phyloP scores from a whole-genome alignment of 139 green algal genomes.

The Gonium pectorale region DNA sequence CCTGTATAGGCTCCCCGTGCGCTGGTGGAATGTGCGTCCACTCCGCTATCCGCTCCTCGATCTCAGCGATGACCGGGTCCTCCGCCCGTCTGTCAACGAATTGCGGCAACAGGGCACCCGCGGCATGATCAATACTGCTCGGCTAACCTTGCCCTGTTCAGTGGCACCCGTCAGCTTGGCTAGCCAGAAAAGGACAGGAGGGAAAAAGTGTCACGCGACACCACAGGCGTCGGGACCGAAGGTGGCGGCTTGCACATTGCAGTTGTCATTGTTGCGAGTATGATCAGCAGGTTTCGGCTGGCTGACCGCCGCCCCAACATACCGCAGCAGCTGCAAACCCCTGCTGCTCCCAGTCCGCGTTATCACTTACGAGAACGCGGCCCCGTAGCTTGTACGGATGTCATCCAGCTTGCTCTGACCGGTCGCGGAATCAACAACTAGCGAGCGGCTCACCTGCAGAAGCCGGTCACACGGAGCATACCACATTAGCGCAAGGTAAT shows the following conservation, averaged over 20 bases:
- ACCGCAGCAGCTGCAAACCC: too few species aligned
- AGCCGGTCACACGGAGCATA: not conserved
- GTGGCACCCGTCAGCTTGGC: not conserved
- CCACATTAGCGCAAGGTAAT: too few species aligned
- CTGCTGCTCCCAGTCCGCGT: too few species aligned
- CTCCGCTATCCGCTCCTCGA: constrained; percentile 74
- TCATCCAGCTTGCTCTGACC: constrained; percentile 57
- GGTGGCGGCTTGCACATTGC: too few species aligned
- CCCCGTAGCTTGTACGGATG: constrained; percentile 76
- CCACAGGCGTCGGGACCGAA: too few species aligned
- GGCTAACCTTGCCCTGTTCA: not conserved
- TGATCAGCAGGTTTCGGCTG: too few species aligned
- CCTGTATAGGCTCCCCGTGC: constrained; percentile 78
- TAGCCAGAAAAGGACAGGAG: too few species aligned
- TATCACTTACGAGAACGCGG: constrained; percentile 64
- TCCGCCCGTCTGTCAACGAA: constrained; percentile 52
- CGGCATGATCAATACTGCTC: too few species aligned
- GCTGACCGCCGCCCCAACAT: too few species aligned
- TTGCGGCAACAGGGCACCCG: not conserved
- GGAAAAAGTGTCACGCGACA: too few species aligned
- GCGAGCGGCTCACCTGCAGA: constrained; percentile 60
- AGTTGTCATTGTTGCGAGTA: too few species aligned
- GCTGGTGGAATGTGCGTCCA: constrained; percentile 77
- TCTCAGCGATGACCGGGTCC: constrained; percentile 61
- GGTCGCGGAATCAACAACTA: constrained; percentile 71